Base-by-base conservation (phyloP, 805 yeast species). In the Candida rishiriensis region DNA sequence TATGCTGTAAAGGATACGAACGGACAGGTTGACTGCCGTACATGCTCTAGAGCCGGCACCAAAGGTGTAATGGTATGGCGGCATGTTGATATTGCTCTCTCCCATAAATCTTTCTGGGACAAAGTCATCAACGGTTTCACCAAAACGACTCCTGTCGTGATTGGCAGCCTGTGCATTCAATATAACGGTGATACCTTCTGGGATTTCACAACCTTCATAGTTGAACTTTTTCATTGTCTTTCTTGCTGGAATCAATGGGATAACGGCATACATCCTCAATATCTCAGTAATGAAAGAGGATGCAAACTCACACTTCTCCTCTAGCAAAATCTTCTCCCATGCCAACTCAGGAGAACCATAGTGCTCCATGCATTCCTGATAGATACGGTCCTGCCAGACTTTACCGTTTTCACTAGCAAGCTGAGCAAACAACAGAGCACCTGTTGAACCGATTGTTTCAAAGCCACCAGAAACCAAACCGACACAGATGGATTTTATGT, bases 31-130 rank as follows among this genome's bases (percentile, higher is more conserved):
- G 33, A 53, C 43, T 10, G 59, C 59, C 8, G 59, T 55, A 34
- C 59, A 55, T 5, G 51, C 59, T 34, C 57, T 48, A 9, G 55
- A 48, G 1, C 57, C 57, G 3, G 56, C 59, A 30, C 57, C 55
- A 40, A 52, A 55, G 3, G 57, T 50, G 36, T 48, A 55, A 38
- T 55, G 57, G 32, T 50, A 55, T 10, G 59, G 59, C 10, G 56
- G 55, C n/a, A 4, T 30, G 40, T 50, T 46, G 28, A 50, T 38
- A 8, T 36, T 16, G 4, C 42, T 21, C 21, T 52, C 39, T 1
- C 29, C 42, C 37, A 53, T 32, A 29, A 44, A 55, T 40, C 57
- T 40, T 16, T 51, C 59, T 3, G 57, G 56, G 28, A 36, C 35
- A 36, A 55, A 55, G n/a, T 50, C 45, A 29, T 55, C 49, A 10